A percentile compares a stretch with the other conserved stretches of the same genome.
Evolutionary conservation across 495 filamentous ascomycete genomes (phyloP).

Genomic region (Penicillium macrosclerotiorum): DNA sequence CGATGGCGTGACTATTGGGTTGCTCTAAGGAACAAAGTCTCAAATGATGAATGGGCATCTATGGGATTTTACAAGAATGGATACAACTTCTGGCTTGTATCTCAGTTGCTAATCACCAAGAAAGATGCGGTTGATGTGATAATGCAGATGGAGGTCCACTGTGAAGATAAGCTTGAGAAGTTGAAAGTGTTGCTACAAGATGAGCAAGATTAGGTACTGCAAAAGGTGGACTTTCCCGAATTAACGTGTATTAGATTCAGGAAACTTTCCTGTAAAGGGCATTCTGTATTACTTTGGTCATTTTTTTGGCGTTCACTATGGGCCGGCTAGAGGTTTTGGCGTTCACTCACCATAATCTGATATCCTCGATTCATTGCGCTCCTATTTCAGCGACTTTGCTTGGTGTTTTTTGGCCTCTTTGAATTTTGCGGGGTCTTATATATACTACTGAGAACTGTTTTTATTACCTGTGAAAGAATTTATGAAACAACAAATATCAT

Average conservation of each 20-base stretch:
- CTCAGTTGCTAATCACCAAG: conserved; percentile 45
- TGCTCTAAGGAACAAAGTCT: conserved; percentile 28
- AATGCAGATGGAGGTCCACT: conserved; percentile 49
- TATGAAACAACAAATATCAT: too few relatives aligned
- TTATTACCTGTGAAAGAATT: too few relatives aligned
- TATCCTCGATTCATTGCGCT: conserved; percentile 2
- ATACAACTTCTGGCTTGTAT: conserved; percentile 49
- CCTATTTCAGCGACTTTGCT: conserved; percentile 1
- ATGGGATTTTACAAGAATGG: conserved; percentile 49
- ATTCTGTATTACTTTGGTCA: background rate
- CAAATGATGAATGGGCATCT: conserved; percentile 38
- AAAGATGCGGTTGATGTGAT: conserved; percentile 47
- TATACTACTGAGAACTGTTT: too few relatives aligned
- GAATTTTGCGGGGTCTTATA: background rate
- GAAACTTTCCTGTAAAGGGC: background rate
- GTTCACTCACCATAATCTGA: background rate
- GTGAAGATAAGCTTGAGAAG: conserved; percentile 47
- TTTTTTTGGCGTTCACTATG: background rate
- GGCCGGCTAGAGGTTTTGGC: conserved; percentile 1
- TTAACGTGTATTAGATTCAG: background rate
- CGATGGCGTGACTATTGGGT: conserved; percentile 44
- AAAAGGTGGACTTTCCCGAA: background rate
- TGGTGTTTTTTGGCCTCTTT: too few relatives aligned
- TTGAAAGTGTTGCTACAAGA: conserved; percentile 43
- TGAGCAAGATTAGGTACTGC: conserved; percentile 30